Evolutionary conservation across 495 filamentous ascomycete species (phyloP).

Genomic region (Penicillium samsonianum): DNA sequence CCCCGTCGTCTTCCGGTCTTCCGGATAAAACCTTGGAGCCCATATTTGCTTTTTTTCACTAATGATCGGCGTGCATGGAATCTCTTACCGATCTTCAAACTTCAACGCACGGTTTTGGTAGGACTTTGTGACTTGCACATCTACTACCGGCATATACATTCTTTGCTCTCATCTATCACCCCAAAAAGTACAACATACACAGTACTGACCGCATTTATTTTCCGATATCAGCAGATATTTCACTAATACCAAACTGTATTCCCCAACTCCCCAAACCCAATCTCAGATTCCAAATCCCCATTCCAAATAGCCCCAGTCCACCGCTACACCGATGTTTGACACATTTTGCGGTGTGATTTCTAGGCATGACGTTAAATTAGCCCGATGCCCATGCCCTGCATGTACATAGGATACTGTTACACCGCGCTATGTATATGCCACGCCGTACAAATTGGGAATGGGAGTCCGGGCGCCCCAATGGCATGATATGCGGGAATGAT

Average conservation of each 20-base stretch:
- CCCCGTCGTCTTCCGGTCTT: not conserved
- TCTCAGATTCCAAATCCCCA: not conserved
- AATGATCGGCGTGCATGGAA: constrained; percentile 8
- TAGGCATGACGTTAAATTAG: constrained; percentile 3
- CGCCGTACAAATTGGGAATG: constrained; percentile 6
- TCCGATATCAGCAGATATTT: not conserved
- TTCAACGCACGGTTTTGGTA: not conserved
- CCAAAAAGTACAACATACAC: not conserved
- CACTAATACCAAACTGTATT: not conserved
- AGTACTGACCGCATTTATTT: not conserved
- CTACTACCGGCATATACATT: not conserved
- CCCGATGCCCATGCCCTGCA: constrained; percentile 4
- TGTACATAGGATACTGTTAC: constrained; percentile 3
- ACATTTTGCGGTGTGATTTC: constrained; percentile 4
- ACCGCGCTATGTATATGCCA: constrained; percentile 15
- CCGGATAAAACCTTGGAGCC: not conserved
- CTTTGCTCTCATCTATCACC: not conserved
- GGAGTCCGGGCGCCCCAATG: not conserved
- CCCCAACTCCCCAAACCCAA: not conserved
- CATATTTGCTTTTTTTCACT: constrained; percentile 4
- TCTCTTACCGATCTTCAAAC: not conserved
- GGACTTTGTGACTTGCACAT: not conserved
- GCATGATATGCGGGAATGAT: not conserved
- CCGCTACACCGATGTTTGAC: constrained; percentile 2
- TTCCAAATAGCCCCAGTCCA: constrained; percentile 4